Evolutionary conservation across 257 asterid genomes (phyloP), one percentile per base, ranked within the genome.

Genomic region (Euphrasia confusa): DNA sequence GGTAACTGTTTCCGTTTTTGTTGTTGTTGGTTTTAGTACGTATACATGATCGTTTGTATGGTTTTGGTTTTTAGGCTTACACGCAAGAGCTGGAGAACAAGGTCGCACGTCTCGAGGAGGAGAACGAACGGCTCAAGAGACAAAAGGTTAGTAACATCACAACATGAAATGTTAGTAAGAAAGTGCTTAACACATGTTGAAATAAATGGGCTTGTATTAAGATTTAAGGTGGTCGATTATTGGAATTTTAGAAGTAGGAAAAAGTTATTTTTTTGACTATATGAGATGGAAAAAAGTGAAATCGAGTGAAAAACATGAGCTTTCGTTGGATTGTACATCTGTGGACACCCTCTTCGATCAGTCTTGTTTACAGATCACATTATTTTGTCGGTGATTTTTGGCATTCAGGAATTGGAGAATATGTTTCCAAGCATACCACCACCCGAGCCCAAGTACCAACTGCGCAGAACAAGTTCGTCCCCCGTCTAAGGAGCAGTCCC

Each of bases 51-150:
- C 37, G 11, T 56, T 52, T 58, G 66, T 13, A 8, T 4, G 56
- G 21, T 50, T 61, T 67, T 63, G 45, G 40, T 56, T 15, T 24
- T 71, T 83, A 90, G 97, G 97, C 97, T 57, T 87, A 90, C 83
- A 90, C 96, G 30, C 80, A 87, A 54, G 97, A 90, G 84, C 83
- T 90, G 76, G 97, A 90, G 89, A 85, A 80, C 83, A 90, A 90
- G 87, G 85, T 90, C 72, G 76, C 88, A 1, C 89, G 80, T 54
- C 78, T 90, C 42, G 97, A 90, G 80, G 95, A 85, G 82, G 97
- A 90, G 87, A 90, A 85, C 56, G 84, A 87, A 72, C 79, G 87
- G 79, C 96, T 90, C 66, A 86, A 77, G 82, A 78, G 80, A 78
- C 89, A 70, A 65, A 82, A 83, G 91, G 97, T 89, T 70, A 62